These are phyloP conservation scores for Colletotrichum nymphaeae DNA, from an alignment of 2,329 filamentous ascomycete species.

Conservation along the genomic window DNA sequence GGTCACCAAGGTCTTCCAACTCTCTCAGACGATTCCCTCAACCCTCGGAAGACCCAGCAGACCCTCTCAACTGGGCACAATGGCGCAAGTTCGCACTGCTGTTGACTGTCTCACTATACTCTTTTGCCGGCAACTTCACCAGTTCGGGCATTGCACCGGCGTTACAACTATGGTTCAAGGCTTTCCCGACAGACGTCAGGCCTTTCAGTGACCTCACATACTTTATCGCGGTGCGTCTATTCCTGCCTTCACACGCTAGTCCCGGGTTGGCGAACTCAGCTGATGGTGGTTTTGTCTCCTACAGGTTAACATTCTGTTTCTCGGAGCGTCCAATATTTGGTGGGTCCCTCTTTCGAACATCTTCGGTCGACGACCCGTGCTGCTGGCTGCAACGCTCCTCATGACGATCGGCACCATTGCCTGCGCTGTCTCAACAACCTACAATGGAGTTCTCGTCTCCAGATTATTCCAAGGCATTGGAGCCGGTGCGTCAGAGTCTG, in stretches of 20 bases:
- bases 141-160: constrained; percentile 47
- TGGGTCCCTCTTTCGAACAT: constrained; percentile 52
- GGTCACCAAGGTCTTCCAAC: neutral
- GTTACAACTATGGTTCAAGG: constrained; percentile 44
- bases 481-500: constrained; percentile 47
- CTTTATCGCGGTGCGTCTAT: constrained; percentile 44
- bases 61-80: constrained; percentile 48
- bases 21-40: constrained; percentile 39
- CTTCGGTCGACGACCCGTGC: constrained; percentile 45
- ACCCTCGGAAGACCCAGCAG: constrained; percentile 45
- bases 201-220: constrained; percentile 41
- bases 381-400: constrained; percentile 44
- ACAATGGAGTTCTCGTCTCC: constrained; percentile 42
- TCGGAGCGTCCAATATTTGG: constrained; percentile 48
- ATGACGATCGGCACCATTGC: constrained; percentile 42
- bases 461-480: constrained; percentile 48
- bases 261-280: no score
- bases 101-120: constrained; percentile 43
- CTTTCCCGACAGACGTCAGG: constrained; percentile 42
- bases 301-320: constrained; percentile 47
- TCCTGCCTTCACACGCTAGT: neutral
- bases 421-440: constrained; percentile 41
- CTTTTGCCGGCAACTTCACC: constrained; percentile 48
- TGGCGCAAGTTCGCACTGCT: constrained; percentile 47
- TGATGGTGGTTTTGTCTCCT: neutral